Percentiles rank a stretch among this genome's conserved stretches.
Conservation (phyloP, 176 grass and related monocot species). For the Oryza officinalis region DNA sequence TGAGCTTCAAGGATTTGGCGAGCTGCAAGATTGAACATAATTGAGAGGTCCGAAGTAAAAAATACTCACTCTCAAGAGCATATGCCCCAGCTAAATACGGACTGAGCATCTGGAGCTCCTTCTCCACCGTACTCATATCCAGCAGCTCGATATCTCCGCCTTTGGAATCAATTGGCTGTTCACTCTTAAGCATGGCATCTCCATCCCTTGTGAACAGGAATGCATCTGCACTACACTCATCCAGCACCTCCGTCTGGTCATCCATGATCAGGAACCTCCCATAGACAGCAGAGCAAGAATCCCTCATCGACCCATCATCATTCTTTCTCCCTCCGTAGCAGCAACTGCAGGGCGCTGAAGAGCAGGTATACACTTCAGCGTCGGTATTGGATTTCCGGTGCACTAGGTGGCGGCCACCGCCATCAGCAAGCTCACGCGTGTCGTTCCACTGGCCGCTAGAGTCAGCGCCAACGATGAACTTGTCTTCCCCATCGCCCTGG, state of each 20-base stretch:
- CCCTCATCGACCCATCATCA: slow-evolving; percentile 32
- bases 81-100: slow-evolving; percentile 40
- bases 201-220: slow-evolving; percentile 36
- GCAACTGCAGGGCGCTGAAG: slow-evolving; percentile 49
- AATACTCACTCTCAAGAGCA: slow-evolving; percentile 38
- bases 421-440: neutral
- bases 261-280: slow-evolving; percentile 85
- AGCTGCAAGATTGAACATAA: neutral
- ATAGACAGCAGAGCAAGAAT: slow-evolving; percentile 61
- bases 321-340: slow-evolving; percentile 38
- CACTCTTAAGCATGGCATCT: slow-evolving; percentile 36
- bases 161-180: slow-evolving; percentile 41
- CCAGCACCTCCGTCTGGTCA: slow-evolving; percentile 75
- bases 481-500: slow-evolving; percentile 56
- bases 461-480: slow-evolving; percentile 60
- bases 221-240: slow-evolving; percentile 56
- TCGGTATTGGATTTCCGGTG: neutral
- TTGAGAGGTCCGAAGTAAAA: slow-evolving; percentile 4
- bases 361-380: slow-evolving; percentile 35
- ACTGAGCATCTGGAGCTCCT: slow-evolving; percentile 65
- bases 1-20: neutral
- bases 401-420: neutral
- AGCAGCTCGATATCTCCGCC: slow-evolving; percentile 11
- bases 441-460: slow-evolving; percentile 25
- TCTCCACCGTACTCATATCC: slow-evolving; percentile 45